Conservation (phyloP, 129 eudicot species). For the Artemisia argyi region DNA sequence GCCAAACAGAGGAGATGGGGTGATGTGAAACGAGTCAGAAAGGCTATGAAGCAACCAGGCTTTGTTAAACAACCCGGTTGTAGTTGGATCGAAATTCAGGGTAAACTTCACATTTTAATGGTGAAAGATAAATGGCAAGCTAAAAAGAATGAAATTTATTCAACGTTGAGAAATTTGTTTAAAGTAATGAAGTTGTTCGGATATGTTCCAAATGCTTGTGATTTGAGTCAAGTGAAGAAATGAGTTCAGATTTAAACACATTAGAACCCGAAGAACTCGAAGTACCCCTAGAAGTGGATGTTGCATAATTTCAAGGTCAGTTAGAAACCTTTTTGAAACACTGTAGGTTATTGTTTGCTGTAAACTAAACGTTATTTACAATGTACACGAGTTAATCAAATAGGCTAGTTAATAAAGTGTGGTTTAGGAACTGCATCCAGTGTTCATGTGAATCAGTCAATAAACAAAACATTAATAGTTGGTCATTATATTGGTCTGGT, state of each 20-base stretch:
- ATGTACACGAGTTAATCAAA: no score
- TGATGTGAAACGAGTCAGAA: not conserved
- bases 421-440: no score
- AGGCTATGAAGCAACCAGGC: not conserved
- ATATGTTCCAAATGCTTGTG: slow-evolving; percentile 15
- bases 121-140: no score
- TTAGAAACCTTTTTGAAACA: no score
- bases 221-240: slow-evolving; percentile 32
- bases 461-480: no score
- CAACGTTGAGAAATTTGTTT: slow-evolving; percentile 15
- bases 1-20: no score
- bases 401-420: no score
- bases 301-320: not conserved
- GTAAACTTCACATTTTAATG: no score
- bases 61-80: slow-evolving; percentile 42
- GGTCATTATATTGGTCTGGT: no score
- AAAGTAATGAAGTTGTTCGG: no score
- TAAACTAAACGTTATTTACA: not conserved
- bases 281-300: slow-evolving; percentile 7
- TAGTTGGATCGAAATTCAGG: slow-evolving; percentile 36
- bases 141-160: slow-evolving; percentile 30
- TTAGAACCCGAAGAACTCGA: slow-evolving; percentile 6
- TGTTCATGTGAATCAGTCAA: no score
- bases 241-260: not conserved
- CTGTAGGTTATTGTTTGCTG: not conserved